Evolutionary conservation across 2,329 filamentous ascomycete species (phyloP), one percentile per base, ranked within the genome.

Genomic region (Ophiostoma perfectum): DNA sequence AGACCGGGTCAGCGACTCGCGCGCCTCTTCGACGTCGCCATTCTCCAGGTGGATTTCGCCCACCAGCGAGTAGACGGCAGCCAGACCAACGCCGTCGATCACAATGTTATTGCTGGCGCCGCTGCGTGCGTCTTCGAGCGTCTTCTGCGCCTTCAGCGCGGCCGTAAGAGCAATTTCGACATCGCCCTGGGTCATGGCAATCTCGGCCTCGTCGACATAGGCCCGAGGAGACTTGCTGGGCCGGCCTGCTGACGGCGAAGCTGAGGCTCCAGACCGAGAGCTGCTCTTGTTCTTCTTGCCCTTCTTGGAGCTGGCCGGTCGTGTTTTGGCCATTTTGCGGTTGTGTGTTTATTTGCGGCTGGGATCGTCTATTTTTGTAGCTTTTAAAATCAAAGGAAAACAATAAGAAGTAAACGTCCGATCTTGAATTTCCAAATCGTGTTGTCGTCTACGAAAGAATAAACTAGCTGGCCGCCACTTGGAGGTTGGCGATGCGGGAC

Each of bases 1-100:
- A 0, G 95, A 92, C 63, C 85, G 83, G 70, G 88, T 77, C 75
- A 97, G 96, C 74, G 87, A 89, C 64, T 82, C 79, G 70, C 90
- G 84, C 58, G 94, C 94, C 16, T 85, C 80, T 67, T 94, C 90
- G 67, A 91, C 83, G 62, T 97, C 91, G 71, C 95, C 93, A 3
- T 91, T 79, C 76, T 97, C 92, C 68, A 97, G 84, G 74, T 88
- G 84, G 74, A 96, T 92, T 74, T 96, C 91, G 67, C 90, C 93
- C 36, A 95, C 83, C 45, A 96, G 80, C 73, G 90, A 91, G 65
- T 93, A 80, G 0, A 90, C 90, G 11, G 88, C 77, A 64, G 76
- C 76, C 83, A 16, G 92, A 12, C 70, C 72, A 4, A 73, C 69
- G 12, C 71, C 72, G 65, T 67, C 71, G 5, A 72, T 42, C 4